phyloP scores from a whole-genome alignment of 768 basidiomycete species.

The Boletus fagicola region DNA sequence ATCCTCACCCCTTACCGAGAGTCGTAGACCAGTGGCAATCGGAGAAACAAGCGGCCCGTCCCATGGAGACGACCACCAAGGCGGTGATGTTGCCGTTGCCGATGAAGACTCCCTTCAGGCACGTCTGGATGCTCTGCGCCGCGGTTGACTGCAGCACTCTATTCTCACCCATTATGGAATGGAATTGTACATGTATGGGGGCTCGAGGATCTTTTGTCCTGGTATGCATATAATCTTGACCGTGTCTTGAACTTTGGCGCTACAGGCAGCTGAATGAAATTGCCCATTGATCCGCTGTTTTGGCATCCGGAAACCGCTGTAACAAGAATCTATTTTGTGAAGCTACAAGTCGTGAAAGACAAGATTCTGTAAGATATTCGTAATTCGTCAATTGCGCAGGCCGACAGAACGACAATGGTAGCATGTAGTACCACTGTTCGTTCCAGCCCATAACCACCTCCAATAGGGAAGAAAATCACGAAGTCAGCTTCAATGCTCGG shows the following conservation, averaged over 20 bases:
- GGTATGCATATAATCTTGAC: conserved; percentile 1
- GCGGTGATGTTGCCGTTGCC: conserved; percentile 44
- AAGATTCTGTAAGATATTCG: neutral
- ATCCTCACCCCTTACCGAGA: conserved; percentile 58
- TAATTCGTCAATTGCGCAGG: neutral
- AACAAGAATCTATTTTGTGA: no score
- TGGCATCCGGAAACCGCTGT: no score
- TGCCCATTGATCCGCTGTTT: neutral
- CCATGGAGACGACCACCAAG: conserved; percentile 38
- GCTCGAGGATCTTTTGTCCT: neutral
- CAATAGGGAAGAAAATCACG: neutral
- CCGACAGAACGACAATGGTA: neutral
- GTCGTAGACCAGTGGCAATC: conserved; percentile 79
- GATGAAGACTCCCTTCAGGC: conserved; percentile 96
- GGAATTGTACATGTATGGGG: conserved; percentile 5
- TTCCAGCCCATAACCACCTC: neutral
- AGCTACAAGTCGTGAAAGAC: neutral
- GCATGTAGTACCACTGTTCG: neutral
- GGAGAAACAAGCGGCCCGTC: conserved; percentile 53
- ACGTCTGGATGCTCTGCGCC: conserved; percentile 83
- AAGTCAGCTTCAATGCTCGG: neutral
- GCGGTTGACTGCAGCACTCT: conserved; percentile 43
- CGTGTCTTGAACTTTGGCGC: neutral
- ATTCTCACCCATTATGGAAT: conserved; percentile 9
- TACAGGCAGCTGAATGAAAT: neutral